Conservation (phyloP, 441 rosid genomes). For the Erodium moschatum region DNA sequence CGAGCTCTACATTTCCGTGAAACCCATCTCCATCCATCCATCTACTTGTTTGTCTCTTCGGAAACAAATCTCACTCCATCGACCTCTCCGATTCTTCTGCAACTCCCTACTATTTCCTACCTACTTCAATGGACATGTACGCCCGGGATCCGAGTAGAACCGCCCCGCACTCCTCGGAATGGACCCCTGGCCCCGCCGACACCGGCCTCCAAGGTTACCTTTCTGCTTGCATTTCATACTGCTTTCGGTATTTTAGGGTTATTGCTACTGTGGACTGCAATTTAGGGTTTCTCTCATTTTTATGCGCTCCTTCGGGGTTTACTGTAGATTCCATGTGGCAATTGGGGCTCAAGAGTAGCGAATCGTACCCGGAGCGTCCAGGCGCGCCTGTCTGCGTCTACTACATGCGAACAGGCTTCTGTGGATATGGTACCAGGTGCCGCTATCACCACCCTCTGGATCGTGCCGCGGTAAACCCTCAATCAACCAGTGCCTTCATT, state of each 20-base stretch:
- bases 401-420: constrained; percentile 88
- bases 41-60: constrained; percentile 1
- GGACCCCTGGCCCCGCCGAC: constrained; percentile 43
- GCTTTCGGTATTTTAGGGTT: constrained; percentile 31
- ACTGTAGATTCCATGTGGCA: constrained; percentile 79
- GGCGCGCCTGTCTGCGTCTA: constrained; percentile 76
- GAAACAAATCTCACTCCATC: constrained; percentile 17
- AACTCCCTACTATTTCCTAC: background rate
- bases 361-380: constrained; percentile 68
- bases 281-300: constrained; percentile 24
- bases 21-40: constrained; percentile 9
- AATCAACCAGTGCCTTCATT: background rate
- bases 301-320: background rate
- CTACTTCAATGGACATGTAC: constrained; percentile 50
- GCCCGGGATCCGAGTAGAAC: constrained; percentile 18
- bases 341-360: constrained; percentile 38
- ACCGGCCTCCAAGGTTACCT: constrained; percentile 54
- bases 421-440: constrained; percentile 71
- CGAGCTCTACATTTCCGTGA: too few species aligned
- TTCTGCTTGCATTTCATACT: constrained; percentile 3
- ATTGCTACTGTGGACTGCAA: constrained; percentile 19
- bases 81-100: constrained; percentile 23
- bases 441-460: constrained; percentile 86
- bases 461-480: constrained; percentile 53
- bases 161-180: constrained; percentile 25